Evolutionary conservation across 2,329 filamentous ascomycete species (phyloP).

Genomic region (Colletotrichum salicis): DNA sequence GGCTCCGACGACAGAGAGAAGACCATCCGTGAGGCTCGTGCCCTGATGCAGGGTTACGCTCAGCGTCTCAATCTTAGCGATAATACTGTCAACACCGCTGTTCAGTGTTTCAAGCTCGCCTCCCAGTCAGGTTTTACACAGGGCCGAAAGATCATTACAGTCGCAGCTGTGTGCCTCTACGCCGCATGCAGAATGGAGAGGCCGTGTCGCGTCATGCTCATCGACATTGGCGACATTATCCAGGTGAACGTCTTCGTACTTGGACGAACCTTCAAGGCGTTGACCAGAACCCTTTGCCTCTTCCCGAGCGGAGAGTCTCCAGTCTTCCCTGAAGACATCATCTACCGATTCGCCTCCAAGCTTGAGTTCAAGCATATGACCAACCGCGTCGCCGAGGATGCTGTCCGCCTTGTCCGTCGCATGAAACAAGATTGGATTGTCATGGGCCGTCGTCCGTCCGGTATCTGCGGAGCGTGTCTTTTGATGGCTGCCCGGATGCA

Average conservation of each 20-base stretch:
- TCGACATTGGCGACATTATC: constrained; percentile 88
- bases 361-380: constrained; percentile 89
- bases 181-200: constrained; percentile 83
- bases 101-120: constrained; percentile 81
- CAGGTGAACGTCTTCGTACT: constrained; percentile 92
- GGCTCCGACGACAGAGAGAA: constrained; percentile 69
- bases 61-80: constrained; percentile 70
- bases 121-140: constrained; percentile 82
- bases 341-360: constrained; percentile 89
- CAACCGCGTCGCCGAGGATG: constrained; percentile 87
- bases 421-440: constrained; percentile 99
- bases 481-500: constrained; percentile 97
- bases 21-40: constrained; percentile 67
- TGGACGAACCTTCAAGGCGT: constrained; percentile 87
- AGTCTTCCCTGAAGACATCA: constrained; percentile 88
- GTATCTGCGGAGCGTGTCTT: constrained; percentile 92
- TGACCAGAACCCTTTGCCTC: constrained; percentile 53
- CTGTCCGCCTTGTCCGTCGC: constrained; percentile 85
- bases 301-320: constrained; percentile 63
- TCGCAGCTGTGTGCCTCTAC: constrained; percentile 92
- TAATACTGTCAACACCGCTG: constrained; percentile 68
- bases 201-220: constrained; percentile 89
- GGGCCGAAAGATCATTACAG: constrained; percentile 84
- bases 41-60: constrained; percentile 71
- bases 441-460: constrained; percentile 90